Base-by-base conservation (phyloP, 2,329 filamentous ascomycete species). In the Thielaviopsis populi region DNA sequence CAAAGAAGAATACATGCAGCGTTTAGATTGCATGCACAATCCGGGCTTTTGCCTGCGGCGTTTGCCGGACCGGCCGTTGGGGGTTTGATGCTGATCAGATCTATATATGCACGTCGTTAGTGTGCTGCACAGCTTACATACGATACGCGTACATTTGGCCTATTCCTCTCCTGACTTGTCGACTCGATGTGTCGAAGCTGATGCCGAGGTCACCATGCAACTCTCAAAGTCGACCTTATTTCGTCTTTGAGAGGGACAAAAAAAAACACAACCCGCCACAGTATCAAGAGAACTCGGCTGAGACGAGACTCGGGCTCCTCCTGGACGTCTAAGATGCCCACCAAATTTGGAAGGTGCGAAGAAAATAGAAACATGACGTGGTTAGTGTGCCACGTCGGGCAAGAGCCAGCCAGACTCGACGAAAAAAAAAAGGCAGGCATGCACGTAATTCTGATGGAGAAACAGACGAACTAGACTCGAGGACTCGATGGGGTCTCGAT, bases 261-360 rank as follows among this genome's bases (percentile, higher is more conserved):
- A 37, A 37, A 7, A 37, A 10, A 33, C 3, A 3, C 7, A 7
- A 33, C 3, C 7, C 30, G n/a, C 3, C 2, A n/a, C 43, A n/a
- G 24, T 24, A 27, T 56, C 53, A 33, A 56, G 53, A 15, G 53
- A 37, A 54, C 22, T 17, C 7, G 15, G 17, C 5, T 30, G 53
- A 56, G 53, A 37, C 53, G 53, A 56, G 53, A 56, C 53, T n/a
- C 53, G 53, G 17, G 24, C 53, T 56, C 46, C 46, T 50, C 15
- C 46, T 37, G 5, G 33, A 19, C 24, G 17, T 56, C 8, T 33
- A n/a, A 56, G 53, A 56, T 27, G 37, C 19, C 33, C 53, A 56
- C 37, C 27, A 56, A 56, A 27, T 37, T 17, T 37, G 53, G 53
- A 56, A 56, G 53, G 30, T 33, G 30, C 53, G 53, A 10, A 56